Evolutionary conservation across 2,329 filamentous ascomycete species (phyloP), one percentile per base, ranked within the genome.

Genomic region (Alternaria longipes): DNA sequence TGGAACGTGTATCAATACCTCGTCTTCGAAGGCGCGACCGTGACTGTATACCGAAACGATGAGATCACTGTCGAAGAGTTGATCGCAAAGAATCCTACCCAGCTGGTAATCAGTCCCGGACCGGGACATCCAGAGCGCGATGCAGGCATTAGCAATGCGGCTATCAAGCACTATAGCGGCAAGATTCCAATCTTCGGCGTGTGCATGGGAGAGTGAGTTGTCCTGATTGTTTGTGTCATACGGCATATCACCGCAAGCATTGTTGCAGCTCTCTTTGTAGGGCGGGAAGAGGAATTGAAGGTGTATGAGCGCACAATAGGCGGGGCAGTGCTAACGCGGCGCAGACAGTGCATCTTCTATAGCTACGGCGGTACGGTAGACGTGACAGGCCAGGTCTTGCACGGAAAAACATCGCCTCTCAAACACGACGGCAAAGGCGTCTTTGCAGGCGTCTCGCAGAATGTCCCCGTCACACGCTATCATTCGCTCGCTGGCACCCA

Each of bases 1-100:
- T 99, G 94, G 93, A 99, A 99, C 76, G 93, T 99, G 60, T 99
- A 98, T 80, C 96, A 99, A 80, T 99, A 99, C 75, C 88, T 99
- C 1, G 91, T 94, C 7, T 89, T 99, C n/a, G 95, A 98, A 79
- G 95, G 95, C 32, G 95, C 96, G 28, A 91, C 84, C 1, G 95
- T 97, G 52, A 92, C 90, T 4, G 95, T 99, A 20, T 91, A 89
- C 81, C 89, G 95, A 71, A 99, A 99, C 76, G 94, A 99, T 80
- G 89, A 97, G 79, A 89, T 98, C 69, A 90, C 90, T 0, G 80
- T 99, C 5, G 89, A 97, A 11, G 90, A 97, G 70, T 84, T 99
- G 65, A 89, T 95, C 63, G 86, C 88, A 12, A 90, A 91, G 79
- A 91, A 93, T 6, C 95, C 95, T 14, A 97, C 94, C 5, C 95